Evolutionary conservation across 2,329 filamentous ascomycete genomes (phyloP), one percentile per base, ranked within the genome.

Genomic region (Coleophoma crateriformis): DNA sequence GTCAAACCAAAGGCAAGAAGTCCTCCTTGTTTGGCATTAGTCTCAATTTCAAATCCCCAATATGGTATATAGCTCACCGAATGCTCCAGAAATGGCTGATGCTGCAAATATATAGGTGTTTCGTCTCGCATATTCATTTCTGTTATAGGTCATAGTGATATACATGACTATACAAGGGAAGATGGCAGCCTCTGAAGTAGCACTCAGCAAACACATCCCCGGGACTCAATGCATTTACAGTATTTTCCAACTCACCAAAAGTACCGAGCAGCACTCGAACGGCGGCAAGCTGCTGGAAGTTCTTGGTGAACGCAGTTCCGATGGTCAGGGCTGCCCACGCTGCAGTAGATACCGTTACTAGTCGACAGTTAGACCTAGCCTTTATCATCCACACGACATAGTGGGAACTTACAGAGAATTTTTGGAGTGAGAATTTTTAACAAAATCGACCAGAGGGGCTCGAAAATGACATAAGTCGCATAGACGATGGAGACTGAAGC

Each of bases 271-370:
- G 32, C 2, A 54, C 45, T 27, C 52, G 40, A 7, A 49, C 39
- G 33, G 50, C 52, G 15, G 43, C 43, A 17, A 52, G 37, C 27
- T 51, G 48, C 3, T 48, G 41, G 20, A 50, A 54, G 33, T 46
- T 50, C 42, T 54, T 54, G 2, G 48, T 48, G 37, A 54, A 54
- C 20, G 52, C 52, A 11, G 52, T 54, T 2, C 52, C 50, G 19
- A 54, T 54, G 5, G 52, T 54, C 20, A 52, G 38, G 14, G 45
- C 47, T 33, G 45, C 45, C 52, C 50, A 54, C 3, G 34, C 40
- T 3, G 45, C 35, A 14, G 48, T 46, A 8, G 47, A 51, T 32
- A 12, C 41, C 12, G 41, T 44, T 15, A 44, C 41, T 44, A 27
- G 8, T 4, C 11, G 32, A 7, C 20, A 2, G 22, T 44, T 15